phyloP scores from a whole-genome alignment of 2,329 filamentous ascomycete species.

The Neofusicoccum sp. region DNA sequence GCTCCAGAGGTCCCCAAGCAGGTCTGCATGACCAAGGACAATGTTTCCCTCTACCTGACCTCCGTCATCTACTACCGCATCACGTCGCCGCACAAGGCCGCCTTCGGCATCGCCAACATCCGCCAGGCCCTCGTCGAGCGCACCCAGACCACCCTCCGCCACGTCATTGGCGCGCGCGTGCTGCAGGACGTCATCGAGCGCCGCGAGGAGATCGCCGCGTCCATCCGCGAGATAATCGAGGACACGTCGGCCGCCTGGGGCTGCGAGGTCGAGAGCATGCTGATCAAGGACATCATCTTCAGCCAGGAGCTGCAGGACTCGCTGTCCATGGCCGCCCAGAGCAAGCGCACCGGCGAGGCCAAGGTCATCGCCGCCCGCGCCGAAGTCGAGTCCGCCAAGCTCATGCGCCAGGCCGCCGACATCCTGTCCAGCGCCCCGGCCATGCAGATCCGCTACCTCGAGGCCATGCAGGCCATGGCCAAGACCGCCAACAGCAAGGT shows the following conservation, averaged over 20 bases:
- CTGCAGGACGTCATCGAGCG: conserved; percentile 98
- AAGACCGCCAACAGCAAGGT: conserved; percentile 88
- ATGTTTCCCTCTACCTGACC: conserved; percentile 88
- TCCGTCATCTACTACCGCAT: conserved; percentile 99
- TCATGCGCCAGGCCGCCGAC: conserved; percentile 88
- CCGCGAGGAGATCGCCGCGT: conserved; percentile 92
- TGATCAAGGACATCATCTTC: conserved; percentile 99
- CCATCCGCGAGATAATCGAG: conserved; percentile 95
- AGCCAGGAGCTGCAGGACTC: conserved; percentile 92
- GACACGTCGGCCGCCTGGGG: conserved; percentile 93
- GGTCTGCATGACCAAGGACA: conserved; percentile 99
- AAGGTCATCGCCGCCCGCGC: conserved; percentile 98
- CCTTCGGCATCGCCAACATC: conserved; percentile 93
- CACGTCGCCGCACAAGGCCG: conserved; percentile 89
- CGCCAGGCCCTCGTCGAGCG: conserved; percentile 95
- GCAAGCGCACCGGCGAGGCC: conserved; percentile 96
- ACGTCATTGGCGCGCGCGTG: conserved; percentile 92
- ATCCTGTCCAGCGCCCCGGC: conserved; percentile 88
- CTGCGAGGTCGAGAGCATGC: conserved; percentile 94
- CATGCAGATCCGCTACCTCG: conserved; percentile 97
- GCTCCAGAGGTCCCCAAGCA: conserved; percentile 80
- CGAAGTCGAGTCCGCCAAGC: conserved; percentile 92
- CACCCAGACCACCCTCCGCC: conserved; percentile 94
- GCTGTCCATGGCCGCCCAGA: conserved; percentile 96
- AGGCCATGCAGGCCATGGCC: conserved; percentile 98